Evolutionary conservation across 2,329 filamentous ascomycete genomes (phyloP).

Genomic region (Thelonectria olida): DNA sequence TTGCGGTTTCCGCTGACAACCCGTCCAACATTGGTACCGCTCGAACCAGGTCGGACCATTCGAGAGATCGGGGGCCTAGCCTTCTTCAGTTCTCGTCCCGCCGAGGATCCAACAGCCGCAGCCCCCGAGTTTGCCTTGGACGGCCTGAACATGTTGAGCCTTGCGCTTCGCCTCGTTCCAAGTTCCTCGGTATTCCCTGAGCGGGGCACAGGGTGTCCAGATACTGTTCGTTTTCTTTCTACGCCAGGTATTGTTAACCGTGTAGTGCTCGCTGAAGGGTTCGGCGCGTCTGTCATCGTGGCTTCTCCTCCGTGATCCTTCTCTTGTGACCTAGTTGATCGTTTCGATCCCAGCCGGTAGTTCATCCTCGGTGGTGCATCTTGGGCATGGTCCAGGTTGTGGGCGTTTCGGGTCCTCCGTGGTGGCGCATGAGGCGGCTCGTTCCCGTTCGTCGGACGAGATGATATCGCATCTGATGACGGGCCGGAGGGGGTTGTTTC

Average conservation of each 20-base stretch:
- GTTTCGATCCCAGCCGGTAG: constrained; percentile 61
- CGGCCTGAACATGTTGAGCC: constrained; percentile 75
- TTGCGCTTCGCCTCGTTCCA: constrained; percentile 72
- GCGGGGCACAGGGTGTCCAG: constrained; percentile 74
- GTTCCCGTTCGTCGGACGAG: constrained; percentile 39
- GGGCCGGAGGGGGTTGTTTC: constrained; percentile 67
- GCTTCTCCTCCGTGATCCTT: constrained; percentile 49
- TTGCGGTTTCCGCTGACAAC: constrained; percentile 93
- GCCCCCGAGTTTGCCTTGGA: constrained; percentile 71
- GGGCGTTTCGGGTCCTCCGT: constrained; percentile 63
- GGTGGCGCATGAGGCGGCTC: constrained; percentile 63
- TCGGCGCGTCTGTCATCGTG: constrained; percentile 53
- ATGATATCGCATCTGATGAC: constrained; percentile 31
- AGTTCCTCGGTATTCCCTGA: constrained; percentile 67
- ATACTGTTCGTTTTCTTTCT: constrained; percentile 91
- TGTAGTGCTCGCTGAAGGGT: constrained; percentile 47
- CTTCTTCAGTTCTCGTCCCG: constrained; percentile 80
- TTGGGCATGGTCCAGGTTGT: constrained; percentile 59
- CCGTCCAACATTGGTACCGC: constrained; percentile 78
- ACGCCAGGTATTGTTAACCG: constrained; percentile 54
- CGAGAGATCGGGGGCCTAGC: constrained; percentile 77
- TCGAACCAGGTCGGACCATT: constrained; percentile 71
- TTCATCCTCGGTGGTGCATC: constrained; percentile 74
- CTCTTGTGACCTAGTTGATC: constrained; percentile 49
- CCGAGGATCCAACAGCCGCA: constrained; percentile 65